Percentiles rank a stretch among this genome's conserved stretches.
Conservation (phyloP, 2,329 filamentous ascomycete genomes). For the Colletotrichum euphorbiae region DNA sequence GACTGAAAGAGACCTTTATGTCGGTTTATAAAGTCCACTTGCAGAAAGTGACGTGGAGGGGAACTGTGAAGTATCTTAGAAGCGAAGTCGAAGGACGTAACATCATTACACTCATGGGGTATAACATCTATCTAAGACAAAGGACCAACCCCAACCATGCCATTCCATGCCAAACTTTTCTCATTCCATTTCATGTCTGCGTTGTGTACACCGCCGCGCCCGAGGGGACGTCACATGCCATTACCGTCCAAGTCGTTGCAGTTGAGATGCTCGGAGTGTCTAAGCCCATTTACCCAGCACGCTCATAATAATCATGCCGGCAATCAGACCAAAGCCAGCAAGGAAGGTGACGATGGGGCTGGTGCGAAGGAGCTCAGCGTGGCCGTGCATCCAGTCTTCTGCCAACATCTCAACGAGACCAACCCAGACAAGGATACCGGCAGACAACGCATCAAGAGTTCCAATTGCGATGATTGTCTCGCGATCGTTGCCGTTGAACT, state of each 20-base stretch:
- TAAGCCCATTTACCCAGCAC: slow-evolving; percentile 81
- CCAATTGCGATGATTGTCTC: slow-evolving; percentile 78
- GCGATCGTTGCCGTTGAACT: slow-evolving; percentile 79
- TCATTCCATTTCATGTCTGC: not conserved
- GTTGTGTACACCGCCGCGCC: not conserved
- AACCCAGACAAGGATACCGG: slow-evolving; percentile 84
- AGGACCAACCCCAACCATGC: slow-evolving; percentile 17
- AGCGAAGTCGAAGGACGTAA: not conserved
- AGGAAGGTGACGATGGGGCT: slow-evolving; percentile 59
- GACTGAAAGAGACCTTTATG: too few relatives aligned
- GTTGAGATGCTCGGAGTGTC: slow-evolving; percentile 4
- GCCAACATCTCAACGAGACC: slow-evolving; percentile 85
- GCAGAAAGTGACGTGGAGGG: too few relatives aligned
- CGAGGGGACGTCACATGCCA: slow-evolving; percentile 4
- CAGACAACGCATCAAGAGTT: slow-evolving; percentile 78
- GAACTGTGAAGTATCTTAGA: not conserved
- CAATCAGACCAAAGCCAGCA: slow-evolving; percentile 65
- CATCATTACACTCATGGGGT: slow-evolving; percentile 30
- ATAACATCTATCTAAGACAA: slow-evolving; percentile 32
- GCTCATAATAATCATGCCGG: slow-evolving; percentile 77
- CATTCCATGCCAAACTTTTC: slow-evolving; percentile 4
- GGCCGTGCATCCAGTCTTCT: slow-evolving; percentile 74
- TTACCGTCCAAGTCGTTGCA: not conserved
- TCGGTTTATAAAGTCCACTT: too few relatives aligned
- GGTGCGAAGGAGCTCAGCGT: slow-evolving; percentile 64